A percentile compares a stretch with the other conserved stretches of the same genome.
These are phyloP conservation scores for Ploettnerulaceae sp. DNA, from an alignment of 2,329 filamentous ascomycete genomes.

Conservation along the genomic window DNA sequence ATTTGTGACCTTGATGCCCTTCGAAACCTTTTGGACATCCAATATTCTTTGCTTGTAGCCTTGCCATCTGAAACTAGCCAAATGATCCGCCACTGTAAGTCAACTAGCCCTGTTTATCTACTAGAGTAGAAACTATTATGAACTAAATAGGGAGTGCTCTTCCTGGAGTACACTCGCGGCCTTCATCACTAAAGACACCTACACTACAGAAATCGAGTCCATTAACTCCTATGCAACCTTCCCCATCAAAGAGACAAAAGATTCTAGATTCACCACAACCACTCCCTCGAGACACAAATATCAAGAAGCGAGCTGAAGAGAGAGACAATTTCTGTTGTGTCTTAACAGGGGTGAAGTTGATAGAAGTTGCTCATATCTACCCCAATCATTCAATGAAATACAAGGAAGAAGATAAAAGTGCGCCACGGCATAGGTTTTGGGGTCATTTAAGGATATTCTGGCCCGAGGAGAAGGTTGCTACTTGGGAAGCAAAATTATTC, in stretches of 20 bases:
- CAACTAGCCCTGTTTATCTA: too few species aligned
- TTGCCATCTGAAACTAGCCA: too few species aligned
- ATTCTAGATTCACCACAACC: constrained; percentile 8
- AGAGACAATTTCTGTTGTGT: constrained; percentile 17
- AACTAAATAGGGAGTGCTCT: too few species aligned
- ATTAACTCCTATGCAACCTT: too few species aligned
- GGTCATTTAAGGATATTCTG: constrained; percentile 14
- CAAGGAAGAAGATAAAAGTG: constrained; percentile 5
- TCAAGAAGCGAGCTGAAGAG: constrained; percentile 12
- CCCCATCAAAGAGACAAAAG: too few species aligned
- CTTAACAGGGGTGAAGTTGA: constrained; percentile 6
- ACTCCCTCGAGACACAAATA: constrained; percentile 7
- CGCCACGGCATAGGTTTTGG: constrained; percentile 8
- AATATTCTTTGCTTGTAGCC: constrained; percentile 1
- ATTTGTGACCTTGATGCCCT: too few species aligned
- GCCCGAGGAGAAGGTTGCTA: constrained; percentile 15
- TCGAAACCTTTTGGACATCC: constrained; percentile 3
- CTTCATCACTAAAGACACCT: too few species aligned
- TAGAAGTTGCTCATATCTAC: constrained; percentile 19
- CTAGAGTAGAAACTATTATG: too few species aligned
- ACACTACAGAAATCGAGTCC: too few species aligned
- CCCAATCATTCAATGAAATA: constrained; percentile 11
- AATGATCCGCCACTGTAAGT: too few species aligned
- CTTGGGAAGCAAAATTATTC: constrained; percentile 17
- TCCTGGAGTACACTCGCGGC: too few species aligned